Evolutionary conservation across 2,329 filamentous ascomycete genomes (phyloP), one percentile per base, ranked within the genome.

Genomic region (Tolypocladium pustulatum): DNA sequence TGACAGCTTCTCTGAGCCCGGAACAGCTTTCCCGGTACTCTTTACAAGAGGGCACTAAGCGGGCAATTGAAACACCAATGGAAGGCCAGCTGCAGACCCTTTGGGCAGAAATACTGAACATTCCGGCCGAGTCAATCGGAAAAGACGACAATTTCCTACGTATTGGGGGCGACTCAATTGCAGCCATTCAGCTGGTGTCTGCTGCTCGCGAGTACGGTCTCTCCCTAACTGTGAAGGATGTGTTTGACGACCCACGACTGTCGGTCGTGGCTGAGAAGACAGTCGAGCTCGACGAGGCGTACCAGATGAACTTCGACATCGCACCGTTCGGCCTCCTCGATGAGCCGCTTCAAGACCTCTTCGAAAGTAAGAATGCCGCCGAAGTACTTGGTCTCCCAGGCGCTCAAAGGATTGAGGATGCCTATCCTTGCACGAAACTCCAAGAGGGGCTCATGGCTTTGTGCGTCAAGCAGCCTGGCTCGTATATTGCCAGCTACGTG

Each of bases 161-260:
- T 4, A 61, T 70, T 1, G 68, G 68, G 1, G 68, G 68, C 5
- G 66, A 68, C 36, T 70, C 67, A 2, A 63, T 69, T 15, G 59
- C 61, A 0, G 66, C 67, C 0, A 69, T 69, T 55, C 55, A 51
- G 3, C 46, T 63, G 15, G 58, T 60, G 3, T 53, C 55, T 36
- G 37, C 34, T 13, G 52, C 58, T 8, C 56, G 57, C 1, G 55
- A 59, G 20, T 15, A 22, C 3, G 55, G 58, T 17, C 30, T 60
- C 40, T 51, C 54, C 17, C 20, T 60, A 4, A 57, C 72, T 22
- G 72, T 71, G 1, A 61, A 37, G 36, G 55, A 59, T 22, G 46
- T 61, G 4, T 61, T 61, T 34, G 51, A 55, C 34, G 25, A 61
- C 51, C 36, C 61, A 52, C 41, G 58, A 5, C 15, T 57, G 27